phyloP scores from a whole-genome alignment of 352 stramenopile species.

The Bremia lactucae region DNA sequence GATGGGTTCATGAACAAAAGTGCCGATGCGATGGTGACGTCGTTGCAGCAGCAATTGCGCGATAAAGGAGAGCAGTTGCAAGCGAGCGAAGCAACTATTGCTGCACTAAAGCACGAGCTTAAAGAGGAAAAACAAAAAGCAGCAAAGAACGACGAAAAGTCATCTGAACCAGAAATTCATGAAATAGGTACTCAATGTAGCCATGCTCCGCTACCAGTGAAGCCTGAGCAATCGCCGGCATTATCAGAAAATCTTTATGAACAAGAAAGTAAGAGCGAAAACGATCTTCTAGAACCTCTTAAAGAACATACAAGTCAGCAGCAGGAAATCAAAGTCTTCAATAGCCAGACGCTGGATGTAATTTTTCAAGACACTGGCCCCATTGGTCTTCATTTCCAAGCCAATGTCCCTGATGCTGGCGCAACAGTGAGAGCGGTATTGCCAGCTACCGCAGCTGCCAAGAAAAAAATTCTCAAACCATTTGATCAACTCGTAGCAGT shows the following conservation, averaged over 20 bases:
- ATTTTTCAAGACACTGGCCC: conserved; percentile 61
- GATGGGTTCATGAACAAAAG: not conserved
- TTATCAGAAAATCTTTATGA: too few species aligned
- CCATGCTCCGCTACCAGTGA: too few species aligned
- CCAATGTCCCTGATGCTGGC: conserved; percentile 52
- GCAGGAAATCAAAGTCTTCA: too few species aligned
- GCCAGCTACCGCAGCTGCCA: conserved; percentile 42
- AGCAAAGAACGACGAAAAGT: not conserved
- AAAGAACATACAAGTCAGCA: too few species aligned
- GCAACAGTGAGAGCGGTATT: conserved; percentile 52
- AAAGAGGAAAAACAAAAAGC: conserved; percentile 29
- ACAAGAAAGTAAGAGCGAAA: too few species aligned
- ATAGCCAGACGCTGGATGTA: conserved; percentile 37
- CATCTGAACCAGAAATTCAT: too few species aligned
- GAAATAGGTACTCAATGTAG: too few species aligned
- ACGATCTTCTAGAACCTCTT: too few species aligned
- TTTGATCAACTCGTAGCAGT: conserved; percentile 69
- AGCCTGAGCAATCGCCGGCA: too few species aligned
- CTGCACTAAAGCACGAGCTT: conserved; percentile 36
- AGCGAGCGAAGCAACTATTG: conserved; percentile 21
- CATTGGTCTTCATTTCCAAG: conserved; percentile 79
- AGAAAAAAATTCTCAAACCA: conserved; percentile 34
- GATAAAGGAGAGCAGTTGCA: conserved; percentile 26
- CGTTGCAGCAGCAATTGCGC: conserved; percentile 24
- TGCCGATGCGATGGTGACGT: conserved; percentile 5